Conservation (phyloP, 176 grass and related monocot genomes). For the Chloris gayana region DNA sequence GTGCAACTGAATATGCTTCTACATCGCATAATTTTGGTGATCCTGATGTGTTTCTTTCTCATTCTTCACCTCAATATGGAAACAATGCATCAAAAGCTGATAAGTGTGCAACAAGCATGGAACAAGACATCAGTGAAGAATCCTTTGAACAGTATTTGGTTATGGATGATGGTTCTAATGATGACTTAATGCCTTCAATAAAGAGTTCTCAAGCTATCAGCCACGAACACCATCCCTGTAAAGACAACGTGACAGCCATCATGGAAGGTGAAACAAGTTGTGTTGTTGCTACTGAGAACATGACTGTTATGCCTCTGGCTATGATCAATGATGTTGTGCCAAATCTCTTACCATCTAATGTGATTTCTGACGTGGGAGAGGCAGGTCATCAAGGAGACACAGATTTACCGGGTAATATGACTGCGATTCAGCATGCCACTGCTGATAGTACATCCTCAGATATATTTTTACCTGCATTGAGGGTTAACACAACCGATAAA, state of each 20-base stretch:
- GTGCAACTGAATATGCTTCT: not conserved
- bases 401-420: not conserved
- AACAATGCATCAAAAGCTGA: not conserved
- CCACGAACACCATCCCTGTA: not conserved
- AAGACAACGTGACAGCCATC: not conserved
- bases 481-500: not conserved
- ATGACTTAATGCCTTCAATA: not conserved
- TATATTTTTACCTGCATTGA: not conserved
- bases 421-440: not conserved
- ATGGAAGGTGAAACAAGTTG: not conserved
- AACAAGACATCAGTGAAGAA: slow-evolving; percentile 6
- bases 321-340: not conserved
- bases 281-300: not conserved
- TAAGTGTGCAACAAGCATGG: slow-evolving; percentile 8
- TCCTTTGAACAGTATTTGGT: not conserved
- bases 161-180: not conserved
- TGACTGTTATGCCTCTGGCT: slow-evolving; percentile 14
- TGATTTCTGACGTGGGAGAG: not conserved
- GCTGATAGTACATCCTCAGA: not conserved
- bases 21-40: not conserved
- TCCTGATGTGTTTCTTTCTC: not conserved
- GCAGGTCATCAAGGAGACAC: not conserved
- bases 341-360: not conserved
- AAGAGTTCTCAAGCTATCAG: slow-evolving; percentile 1
- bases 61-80: slow-evolving; percentile 9